Evolutionary conservation across 2,329 filamentous ascomycete genomes (phyloP).

Genomic region (Fusarium graminum): DNA sequence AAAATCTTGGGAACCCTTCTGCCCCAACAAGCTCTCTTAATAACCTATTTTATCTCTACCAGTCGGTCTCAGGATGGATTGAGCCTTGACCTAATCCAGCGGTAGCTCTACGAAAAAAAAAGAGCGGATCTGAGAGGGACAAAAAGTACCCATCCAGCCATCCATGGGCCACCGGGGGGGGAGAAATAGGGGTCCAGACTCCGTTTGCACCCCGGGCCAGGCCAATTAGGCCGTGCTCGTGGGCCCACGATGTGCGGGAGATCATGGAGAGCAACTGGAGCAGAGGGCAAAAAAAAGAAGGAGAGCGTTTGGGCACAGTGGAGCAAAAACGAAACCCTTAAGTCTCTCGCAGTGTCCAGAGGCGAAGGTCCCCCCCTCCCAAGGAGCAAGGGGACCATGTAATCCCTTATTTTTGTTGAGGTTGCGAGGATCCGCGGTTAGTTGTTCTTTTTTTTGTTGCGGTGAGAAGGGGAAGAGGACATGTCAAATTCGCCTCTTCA

Average conservation of each 20-base stretch:
- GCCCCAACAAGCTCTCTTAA: constrained; percentile 26
- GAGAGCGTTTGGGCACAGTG: constrained; percentile 24
- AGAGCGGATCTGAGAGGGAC: constrained; percentile 11
- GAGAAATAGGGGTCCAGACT: constrained; percentile 47
- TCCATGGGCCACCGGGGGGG: neutral
- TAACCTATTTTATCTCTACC: constrained; percentile 2
- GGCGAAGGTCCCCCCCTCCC: constrained; percentile 16
- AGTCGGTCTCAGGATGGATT: constrained; percentile 24
- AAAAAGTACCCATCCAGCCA: constrained; percentile 11
- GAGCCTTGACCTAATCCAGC: constrained; percentile 44
- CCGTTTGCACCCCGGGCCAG: constrained; percentile 8
- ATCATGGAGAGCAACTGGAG: constrained; percentile 38
- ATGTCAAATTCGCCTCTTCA: neutral
- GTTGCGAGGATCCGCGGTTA: neutral
- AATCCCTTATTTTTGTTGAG: neutral
- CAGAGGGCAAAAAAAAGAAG: neutral
- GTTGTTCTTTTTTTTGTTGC: neutral
- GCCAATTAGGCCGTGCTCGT: constrained; percentile 36
- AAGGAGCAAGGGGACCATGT: constrained; percentile 31
- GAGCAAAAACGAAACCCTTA: constrained; percentile 1
- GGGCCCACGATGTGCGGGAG: constrained; percentile 44
- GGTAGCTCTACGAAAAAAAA: constrained; percentile 35
- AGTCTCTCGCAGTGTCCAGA: constrained; percentile 7
- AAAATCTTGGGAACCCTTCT: constrained; percentile 5
- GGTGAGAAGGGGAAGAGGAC: neutral